Evolutionary conservation across 176 grass and related monocot species (phyloP).

Genomic region (Lolium perenne): DNA sequence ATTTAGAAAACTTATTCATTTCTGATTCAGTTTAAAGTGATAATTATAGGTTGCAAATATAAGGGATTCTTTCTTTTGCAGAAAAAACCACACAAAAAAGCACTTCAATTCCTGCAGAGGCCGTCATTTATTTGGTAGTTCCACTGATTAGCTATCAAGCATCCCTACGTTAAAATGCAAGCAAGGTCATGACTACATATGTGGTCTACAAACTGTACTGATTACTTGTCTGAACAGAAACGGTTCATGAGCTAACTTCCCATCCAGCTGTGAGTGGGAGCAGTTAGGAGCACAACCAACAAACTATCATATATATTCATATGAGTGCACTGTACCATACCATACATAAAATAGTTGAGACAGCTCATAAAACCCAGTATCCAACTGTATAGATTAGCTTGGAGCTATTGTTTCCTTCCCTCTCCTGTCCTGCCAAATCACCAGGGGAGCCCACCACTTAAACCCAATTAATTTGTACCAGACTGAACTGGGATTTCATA

Average conservation of each 20-base stretch:
- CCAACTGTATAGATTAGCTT: conserved; percentile 54
- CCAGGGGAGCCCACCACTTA: conserved; percentile 31
- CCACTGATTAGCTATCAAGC: conserved; percentile 16
- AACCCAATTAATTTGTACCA: conserved; percentile 30
- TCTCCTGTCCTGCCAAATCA: conserved; percentile 33
- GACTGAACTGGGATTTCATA: background rate
- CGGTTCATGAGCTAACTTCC: conserved; percentile 34
- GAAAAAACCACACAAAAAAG: background rate
- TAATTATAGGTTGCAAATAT: background rate
- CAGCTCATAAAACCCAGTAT: conserved; percentile 56
- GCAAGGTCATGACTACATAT: background rate
- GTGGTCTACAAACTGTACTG: conserved; percentile 18
- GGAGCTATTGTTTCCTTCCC: conserved; percentile 45
- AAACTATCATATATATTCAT: conserved; percentile 26
- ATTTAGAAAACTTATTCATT: background rate
- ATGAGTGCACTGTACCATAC: conserved; percentile 39
- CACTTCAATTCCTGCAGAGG: background rate
- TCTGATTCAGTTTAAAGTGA: background rate
- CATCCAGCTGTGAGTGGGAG: conserved; percentile 50
- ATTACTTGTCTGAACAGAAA: conserved; percentile 37
- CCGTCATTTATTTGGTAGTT: background rate
- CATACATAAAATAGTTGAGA: conserved; percentile 44
- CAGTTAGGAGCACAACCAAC: conserved; percentile 51
- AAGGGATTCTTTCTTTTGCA: background rate
- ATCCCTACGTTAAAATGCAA: background rate